Evolutionary conservation across 345 rosid genomes (phyloP).

Genomic region (Lagerstroemia speciosa): DNA sequence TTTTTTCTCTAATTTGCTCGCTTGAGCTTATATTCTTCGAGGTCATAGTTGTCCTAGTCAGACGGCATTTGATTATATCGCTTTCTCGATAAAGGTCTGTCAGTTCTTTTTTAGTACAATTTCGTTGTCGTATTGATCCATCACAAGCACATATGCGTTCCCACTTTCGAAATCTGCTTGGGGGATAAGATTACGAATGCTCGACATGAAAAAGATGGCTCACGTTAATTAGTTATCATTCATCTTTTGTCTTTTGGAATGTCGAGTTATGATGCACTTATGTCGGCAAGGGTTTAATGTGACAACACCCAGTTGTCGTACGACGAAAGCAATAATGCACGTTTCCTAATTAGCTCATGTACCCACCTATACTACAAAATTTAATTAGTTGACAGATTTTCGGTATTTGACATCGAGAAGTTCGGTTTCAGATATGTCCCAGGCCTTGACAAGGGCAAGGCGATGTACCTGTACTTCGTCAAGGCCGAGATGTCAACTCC

Average conservation of each 20-base stretch:
- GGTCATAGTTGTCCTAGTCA: neutral
- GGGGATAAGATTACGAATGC: neutral
- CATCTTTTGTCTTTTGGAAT: conserved; percentile 4
- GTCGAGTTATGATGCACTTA: neutral
- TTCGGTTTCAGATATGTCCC: conserved; percentile 30
- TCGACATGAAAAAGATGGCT: neutral
- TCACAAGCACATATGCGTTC: neutral
- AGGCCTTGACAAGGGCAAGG: conserved; percentile 62
- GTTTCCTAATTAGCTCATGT: neutral
- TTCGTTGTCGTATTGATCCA: neutral
- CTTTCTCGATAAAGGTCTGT: neutral
- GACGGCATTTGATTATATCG: neutral
- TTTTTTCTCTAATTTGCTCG: neutral
- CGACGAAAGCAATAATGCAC: neutral
- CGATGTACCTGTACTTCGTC: conserved; percentile 54
- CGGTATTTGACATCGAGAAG: too few species aligned
- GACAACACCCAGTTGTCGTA: neutral
- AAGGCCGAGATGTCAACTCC: conserved; percentile 59
- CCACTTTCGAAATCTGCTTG: neutral
- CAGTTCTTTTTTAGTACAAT: neutral
- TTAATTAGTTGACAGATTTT: too few species aligned
- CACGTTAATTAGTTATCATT: neutral
- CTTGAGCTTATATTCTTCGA: neutral
- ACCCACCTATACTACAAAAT: too few species aligned
- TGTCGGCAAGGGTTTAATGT: neutral